Conservation (phyloP, 75 land plant species). For the Cunninghamia lanceolata region DNA sequence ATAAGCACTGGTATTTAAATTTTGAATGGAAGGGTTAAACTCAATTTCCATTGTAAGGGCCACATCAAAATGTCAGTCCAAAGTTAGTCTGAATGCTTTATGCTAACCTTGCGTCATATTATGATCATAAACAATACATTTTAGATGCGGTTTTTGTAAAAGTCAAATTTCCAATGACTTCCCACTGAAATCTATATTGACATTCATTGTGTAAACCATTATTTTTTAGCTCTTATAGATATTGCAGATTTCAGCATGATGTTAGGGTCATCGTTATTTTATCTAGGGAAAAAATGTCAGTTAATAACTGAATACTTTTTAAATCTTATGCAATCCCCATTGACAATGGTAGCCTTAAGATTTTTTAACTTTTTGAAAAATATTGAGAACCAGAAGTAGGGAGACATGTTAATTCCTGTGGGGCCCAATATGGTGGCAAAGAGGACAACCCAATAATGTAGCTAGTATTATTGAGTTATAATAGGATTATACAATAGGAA, state of each 20-base stretch:
- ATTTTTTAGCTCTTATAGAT: background rate
- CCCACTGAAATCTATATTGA: background rate
- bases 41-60: background rate
- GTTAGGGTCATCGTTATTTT: background rate
- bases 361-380: background rate
- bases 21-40: background rate
- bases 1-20: background rate
- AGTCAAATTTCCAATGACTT: background rate
- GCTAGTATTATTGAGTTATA: background rate
- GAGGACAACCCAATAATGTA: too few relatives aligned
- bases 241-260: background rate
- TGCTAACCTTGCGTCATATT: background rate
- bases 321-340: background rate
- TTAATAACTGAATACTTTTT: background rate
- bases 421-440: background rate
- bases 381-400: background rate
- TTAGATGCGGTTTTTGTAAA: background rate
- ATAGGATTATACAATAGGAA: background rate
- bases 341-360: background rate
- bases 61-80: background rate
- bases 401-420: background rate
- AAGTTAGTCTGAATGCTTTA: background rate
- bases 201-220: background rate
- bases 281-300: background rate
- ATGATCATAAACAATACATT: background rate